Evolutionary conservation across 108 stramenopile species (phyloP).

Genomic region (Asterionellopsis glacialis): DNA sequence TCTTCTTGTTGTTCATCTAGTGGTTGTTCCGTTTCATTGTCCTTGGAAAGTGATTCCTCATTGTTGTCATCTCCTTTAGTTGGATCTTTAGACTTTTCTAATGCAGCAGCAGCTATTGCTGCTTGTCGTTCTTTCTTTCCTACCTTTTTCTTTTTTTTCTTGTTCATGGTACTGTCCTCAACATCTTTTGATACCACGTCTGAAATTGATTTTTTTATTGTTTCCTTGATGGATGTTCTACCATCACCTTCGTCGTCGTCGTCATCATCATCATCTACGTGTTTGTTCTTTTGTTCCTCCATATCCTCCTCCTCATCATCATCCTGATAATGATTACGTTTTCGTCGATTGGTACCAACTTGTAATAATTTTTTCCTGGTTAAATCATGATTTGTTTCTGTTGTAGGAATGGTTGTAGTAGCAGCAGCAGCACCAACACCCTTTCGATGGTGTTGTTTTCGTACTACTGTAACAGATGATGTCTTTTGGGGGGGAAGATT

Average conservation of each 20-base stretch:
- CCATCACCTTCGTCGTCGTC: constrained; percentile 60
- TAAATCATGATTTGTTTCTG: not conserved
- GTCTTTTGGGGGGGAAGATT: not conserved
- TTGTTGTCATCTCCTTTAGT: not conserved
- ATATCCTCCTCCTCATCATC: constrained; percentile 30
- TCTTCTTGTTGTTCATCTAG: constrained; percentile 6
- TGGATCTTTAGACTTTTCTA: not conserved
- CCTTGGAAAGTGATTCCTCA: not conserved
- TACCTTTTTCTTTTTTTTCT: constrained; percentile 50
- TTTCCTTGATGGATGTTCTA: constrained; percentile 46
- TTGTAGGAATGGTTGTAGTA: not conserved
- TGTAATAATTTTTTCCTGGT: constrained; percentile 40
- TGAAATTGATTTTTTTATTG: constrained; percentile 4
- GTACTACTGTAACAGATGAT: not conserved
- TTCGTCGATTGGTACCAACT: constrained; percentile 44
- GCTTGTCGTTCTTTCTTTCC: constrained; percentile 56
- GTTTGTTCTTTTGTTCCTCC: constrained; percentile 1
- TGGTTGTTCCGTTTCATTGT: constrained; percentile 1
- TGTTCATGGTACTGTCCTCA: not conserved
- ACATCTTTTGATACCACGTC: constrained; percentile 1
- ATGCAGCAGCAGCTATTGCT: constrained; percentile 8
- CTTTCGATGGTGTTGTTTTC: constrained; percentile 21
- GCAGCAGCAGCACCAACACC: constrained; percentile 42
- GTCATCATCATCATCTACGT: constrained; percentile 22
- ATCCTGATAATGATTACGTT: constrained; percentile 26